Base-by-base conservation (phyloP, 805 yeast species). In the Kodamaea laetipori region DNA sequence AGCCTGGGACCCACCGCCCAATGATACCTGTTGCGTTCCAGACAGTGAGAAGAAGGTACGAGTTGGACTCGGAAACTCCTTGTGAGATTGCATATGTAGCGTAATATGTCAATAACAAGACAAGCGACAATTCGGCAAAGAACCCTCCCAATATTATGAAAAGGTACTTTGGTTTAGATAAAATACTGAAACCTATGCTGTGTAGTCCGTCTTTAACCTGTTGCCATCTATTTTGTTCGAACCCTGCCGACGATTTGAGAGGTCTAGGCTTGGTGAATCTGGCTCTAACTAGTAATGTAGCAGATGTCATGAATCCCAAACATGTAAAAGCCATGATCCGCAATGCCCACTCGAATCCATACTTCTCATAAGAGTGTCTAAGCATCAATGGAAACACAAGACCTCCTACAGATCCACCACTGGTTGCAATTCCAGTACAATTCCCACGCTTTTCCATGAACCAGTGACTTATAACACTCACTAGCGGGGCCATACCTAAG, bases 391-490 rank as follows among this genome's bases (percentile, higher is more conserved):
- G 60, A 48, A 55, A 53, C 21, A 51, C 40, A 3, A 53, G 39
- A 2, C 60, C 60, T 6, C 60, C 60, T 4, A 55, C 50, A 16
- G 57, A 51, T 2, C 59, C 59, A n/a, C 59, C 59, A 61, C 80
- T 62, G 43, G 83, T 78, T 3, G 84, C 82, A 3, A 81, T 50
- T 0, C 88, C 86, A 26, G 80, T 66, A 4, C 82, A 84, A 46
- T 72, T 67, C 1, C 84, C 90, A 52, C 90, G 67, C 52, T 71
- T 81, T 25, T 61, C 64, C 28, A 69, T 63, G 57, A 84, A 84
- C 83, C 86, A 84, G 47, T 84, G 87, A 18, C 82, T 78, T 0
- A 82, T 71, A 12, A 78, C 80, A 5, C 86, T 76, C 2, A 84
- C 69, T 27, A 80, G 58, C 0, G 89, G 88, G 6, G 82, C 74